Conservation (phyloP, 2,329 filamentous ascomycete species). For the Botrytis cinerea region DNA sequence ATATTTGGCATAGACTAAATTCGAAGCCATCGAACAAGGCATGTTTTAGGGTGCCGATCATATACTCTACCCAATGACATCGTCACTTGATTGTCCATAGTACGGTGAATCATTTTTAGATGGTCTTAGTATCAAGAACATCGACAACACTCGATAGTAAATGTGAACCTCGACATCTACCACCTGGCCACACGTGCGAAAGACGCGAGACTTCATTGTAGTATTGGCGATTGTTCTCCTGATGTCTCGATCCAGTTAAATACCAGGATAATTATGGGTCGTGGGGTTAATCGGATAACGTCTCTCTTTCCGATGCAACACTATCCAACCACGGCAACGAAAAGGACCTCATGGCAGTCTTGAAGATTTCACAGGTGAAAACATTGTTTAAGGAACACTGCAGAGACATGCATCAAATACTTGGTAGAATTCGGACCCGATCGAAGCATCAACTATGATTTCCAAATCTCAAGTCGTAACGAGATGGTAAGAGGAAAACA, state of each 20-base stretch:
- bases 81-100: conserved; percentile 20
- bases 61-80: not conserved
- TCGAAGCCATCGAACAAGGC: not conserved
- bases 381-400: not conserved
- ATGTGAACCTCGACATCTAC: not conserved
- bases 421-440: not conserved
- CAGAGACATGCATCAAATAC: conserved; percentile 3
- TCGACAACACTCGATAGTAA: not conserved
- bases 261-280: conserved; percentile 4
- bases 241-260: not conserved
- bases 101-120: conserved; percentile 2
- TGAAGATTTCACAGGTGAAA: not conserved
- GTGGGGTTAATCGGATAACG: conserved; percentile 9
- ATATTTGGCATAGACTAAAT: not conserved
- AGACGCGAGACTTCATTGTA: conserved; percentile 20
- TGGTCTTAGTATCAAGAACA: not conserved
- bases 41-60: not conserved
- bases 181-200: conserved; percentile 18
- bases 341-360: conserved; percentile 12
- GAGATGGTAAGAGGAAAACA: not conserved
- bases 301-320: conserved; percentile 13
- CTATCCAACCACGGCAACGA: conserved; percentile 15
- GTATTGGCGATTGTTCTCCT: conserved; percentile 15
- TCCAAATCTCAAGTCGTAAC: not conserved
- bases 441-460: not conserved